phyloP scores from a whole-genome alignment of 2,329 filamentous ascomycete species.

The Drechslerella coelobrocha region DNA sequence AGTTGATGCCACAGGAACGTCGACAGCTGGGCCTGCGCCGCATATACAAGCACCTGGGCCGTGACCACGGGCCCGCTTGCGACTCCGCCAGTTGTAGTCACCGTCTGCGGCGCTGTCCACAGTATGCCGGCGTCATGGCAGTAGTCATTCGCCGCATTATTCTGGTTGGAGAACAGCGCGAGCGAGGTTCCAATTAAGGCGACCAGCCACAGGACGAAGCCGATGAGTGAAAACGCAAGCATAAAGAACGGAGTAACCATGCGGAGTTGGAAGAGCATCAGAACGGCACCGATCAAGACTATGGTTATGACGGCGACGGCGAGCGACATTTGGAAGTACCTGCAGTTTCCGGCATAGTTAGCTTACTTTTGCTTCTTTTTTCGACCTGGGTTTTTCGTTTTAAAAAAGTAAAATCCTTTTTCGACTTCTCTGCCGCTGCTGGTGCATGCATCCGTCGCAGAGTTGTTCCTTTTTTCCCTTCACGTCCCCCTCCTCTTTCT shows the following conservation, averaged over 20 bases:
- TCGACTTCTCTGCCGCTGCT: no score
- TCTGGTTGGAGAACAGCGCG: slow-evolving; percentile 43
- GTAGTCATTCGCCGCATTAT: slow-evolving; percentile 43
- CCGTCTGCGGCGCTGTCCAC: slow-evolving; percentile 31
- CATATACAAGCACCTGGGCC: slow-evolving; percentile 29
- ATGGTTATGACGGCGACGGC: slow-evolving; percentile 42
- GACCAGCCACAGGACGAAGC: slow-evolving; percentile 47
- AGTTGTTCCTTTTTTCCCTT: background rate
- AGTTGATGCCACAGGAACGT: slow-evolving; percentile 49
- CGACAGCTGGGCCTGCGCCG: slow-evolving; percentile 44
- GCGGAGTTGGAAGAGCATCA: slow-evolving; percentile 39
- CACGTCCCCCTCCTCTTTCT: no score
- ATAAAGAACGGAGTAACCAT: slow-evolving; percentile 50
- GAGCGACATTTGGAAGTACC: slow-evolving; percentile 50
- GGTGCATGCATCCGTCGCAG: background rate
- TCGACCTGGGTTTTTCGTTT: slow-evolving; percentile 11
- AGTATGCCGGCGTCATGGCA: slow-evolving; percentile 37
- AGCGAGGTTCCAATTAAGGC: slow-evolving; percentile 43
- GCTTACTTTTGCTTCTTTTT: slow-evolving; percentile 7
- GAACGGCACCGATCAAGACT: slow-evolving; percentile 29
- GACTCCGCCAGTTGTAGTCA: slow-evolving; percentile 22
- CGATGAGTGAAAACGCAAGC: slow-evolving; percentile 35
- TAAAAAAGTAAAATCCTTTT: no score
- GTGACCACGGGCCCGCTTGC: slow-evolving; percentile 22
- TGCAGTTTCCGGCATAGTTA: slow-evolving; percentile 28